Base-by-base conservation (phyloP, 768 basidiomycete genomes). In the Lentinula aciculospora region DNA sequence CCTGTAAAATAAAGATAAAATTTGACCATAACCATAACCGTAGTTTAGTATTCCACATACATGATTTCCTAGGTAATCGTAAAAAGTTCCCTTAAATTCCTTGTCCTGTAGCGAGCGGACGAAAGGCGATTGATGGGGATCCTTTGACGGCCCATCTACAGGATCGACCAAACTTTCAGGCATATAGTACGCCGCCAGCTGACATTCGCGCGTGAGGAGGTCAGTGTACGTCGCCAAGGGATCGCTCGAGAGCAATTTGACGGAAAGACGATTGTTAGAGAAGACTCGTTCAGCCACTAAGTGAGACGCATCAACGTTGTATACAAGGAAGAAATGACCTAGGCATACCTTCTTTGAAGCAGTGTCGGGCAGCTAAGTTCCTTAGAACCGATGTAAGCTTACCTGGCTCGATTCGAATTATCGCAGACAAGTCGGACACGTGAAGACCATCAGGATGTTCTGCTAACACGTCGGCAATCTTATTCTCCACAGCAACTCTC, bases 151-250 rank as follows among this genome's bases (percentile, higher is more conserved):
- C 17, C 53, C 67, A 0, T 58, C 58, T 40, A 42, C 39, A 2
- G 66, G 48, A 40, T 71, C 69, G 51, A 62, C 65, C 60, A 71
- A 54, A 7, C 61, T 64, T 42, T 72, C 70, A 19, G 69, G 64
- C 63, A 63, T 23, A 64, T 61, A 39, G 54, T 49, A 17, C 61
- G 62, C 17, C 60, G 69, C 56, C 60, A 66, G 17, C 55, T 51
- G 7, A 15, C 21, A 9, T 44, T 54, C 27, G 31, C 25, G 51
- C 34, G 63, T 12, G 58, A 68, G 63, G 49, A 65, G 62, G 34
- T 55, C 58, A 28, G 63, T 17, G 28, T 27, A 21, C 21, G 23
- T 21, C 10, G 56, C 61, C 27, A 68, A 60, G 28, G 70, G 63
- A 23, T 64, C 48, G 12, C 59, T 61, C 28, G 63, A 65, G 4